Evolutionary conservation across 2,329 filamentous ascomycete species (phyloP), one percentile per base, ranked within the genome.

Genomic region (Seiridium unicorne): DNA sequence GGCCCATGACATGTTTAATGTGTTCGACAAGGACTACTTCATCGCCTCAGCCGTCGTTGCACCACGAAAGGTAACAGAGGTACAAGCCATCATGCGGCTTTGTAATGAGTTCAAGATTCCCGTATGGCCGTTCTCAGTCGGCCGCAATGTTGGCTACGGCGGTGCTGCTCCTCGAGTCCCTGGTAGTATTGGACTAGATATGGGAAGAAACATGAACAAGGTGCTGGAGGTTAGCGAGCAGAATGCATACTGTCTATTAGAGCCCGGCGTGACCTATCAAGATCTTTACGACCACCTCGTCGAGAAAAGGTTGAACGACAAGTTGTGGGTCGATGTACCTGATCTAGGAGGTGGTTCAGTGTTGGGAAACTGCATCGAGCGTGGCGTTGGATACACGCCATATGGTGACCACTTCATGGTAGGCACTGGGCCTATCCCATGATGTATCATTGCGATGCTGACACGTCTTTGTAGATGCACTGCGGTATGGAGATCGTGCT

Each of bases 191-290:
- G 77, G 78, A 3, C 58, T 85, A 18, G 80, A 84, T 62, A 73
- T 85, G 26, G 82, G 82, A 3, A 76, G 70, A 47, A 74, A 80
- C 44, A 83, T 86, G 82, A 79, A 81, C 66, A 77, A 75, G 64
- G 75, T 86, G 6, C 65, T 86, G 7, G 74, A 82, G 47, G 77
- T 86, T 13, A 79, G 83, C 65, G 75, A 73, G 0, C 77, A 81
- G n/a, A 77, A 77, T 47, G 80, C 79, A 26, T 83, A 76, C 59
- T 80, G 76, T 49, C 69, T 86, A 1, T 74, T 86, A 3, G 83
- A 86, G 67, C 84, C 84, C 0, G 83, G 84, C 1, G 83, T 86
- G 0, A 81, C 82, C 0, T 85, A 79, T 65, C 77, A 79, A 57
- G 76, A 76, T 38, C 71, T 86, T 6, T 76, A 85, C 61, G 74